Conservation (phyloP, 116 monocot species). For the Trichopus zeylanicus region DNA sequence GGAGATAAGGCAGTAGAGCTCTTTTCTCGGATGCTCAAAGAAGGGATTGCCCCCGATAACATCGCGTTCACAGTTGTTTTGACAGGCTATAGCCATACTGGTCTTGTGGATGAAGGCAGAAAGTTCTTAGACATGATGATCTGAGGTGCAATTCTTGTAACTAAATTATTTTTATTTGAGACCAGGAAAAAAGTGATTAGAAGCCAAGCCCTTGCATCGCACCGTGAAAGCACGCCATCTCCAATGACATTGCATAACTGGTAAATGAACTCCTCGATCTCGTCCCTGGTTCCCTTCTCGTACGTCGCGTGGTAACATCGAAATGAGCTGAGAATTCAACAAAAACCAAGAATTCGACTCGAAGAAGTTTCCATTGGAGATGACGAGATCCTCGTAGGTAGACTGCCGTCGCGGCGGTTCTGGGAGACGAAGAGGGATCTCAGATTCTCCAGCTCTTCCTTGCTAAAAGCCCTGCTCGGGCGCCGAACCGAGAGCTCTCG, state of each 20-base stretch:
- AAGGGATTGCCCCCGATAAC: slow-evolving; percentile 42
- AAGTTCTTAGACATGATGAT: slow-evolving; percentile 47
- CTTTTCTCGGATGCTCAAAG: slow-evolving; percentile 36
- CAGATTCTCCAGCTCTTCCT: slow-evolving; percentile 67
- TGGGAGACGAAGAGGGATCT: slow-evolving; percentile 57
- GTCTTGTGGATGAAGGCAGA: slow-evolving; percentile 50
- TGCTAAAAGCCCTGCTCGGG: slow-evolving; percentile 62
- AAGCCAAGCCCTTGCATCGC: slow-evolving; percentile 4
- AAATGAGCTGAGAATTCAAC: background rate
- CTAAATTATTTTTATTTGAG: background rate
- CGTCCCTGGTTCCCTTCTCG: slow-evolving; percentile 68
- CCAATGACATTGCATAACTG: slow-evolving; percentile 70
- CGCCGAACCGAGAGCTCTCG: slow-evolving; percentile 36
- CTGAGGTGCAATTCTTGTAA: background rate
- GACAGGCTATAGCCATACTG: slow-evolving; percentile 44
- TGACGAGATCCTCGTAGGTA: slow-evolving; percentile 76
- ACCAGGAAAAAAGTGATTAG: background rate
- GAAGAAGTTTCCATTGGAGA: slow-evolving; percentile 47
- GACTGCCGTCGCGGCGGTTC: slow-evolving; percentile 48
- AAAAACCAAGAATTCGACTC: background rate
- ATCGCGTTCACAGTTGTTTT: slow-evolving; percentile 52
- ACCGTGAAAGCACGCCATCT: slow-evolving; percentile 62
- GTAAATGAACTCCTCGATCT: slow-evolving; percentile 82
- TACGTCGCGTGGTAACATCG: slow-evolving; percentile 35
- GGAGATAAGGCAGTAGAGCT: slow-evolving; percentile 43